Conservation (phyloP, 345 rosid genomes). For the Eucalyptus cloeziana region DNA sequence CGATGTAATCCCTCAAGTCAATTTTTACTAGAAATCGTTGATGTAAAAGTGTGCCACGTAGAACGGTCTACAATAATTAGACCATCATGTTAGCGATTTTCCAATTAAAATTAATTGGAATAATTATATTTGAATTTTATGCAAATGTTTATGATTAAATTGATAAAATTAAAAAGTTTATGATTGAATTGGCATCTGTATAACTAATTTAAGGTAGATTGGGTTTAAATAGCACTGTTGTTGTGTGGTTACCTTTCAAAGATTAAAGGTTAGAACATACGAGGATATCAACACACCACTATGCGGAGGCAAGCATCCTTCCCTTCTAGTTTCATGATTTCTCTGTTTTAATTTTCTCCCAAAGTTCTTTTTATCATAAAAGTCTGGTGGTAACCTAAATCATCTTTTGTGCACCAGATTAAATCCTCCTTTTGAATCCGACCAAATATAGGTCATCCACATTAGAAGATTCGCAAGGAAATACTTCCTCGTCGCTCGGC, state of each 20-base stretch:
- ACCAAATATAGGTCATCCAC: background rate
- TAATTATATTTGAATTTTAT: background rate
- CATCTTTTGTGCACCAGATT: background rate
- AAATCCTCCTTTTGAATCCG: background rate
- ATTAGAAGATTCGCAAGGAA: background rate
- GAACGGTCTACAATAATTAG: too few relatives aligned
- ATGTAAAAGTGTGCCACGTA: background rate
- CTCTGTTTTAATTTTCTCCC: background rate
- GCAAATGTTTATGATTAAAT: rapidly evolving
- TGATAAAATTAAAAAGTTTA: background rate
- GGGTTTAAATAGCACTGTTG: background rate
- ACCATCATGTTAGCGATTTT: too few relatives aligned
- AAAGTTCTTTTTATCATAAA: rapidly evolving
- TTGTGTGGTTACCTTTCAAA: background rate
- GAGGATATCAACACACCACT: too few relatives aligned
- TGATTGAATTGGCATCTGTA: rapidly evolving
- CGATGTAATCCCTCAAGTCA: background rate
- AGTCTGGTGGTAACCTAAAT: background rate
- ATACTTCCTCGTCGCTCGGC: background rate
- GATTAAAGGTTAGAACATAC: too few relatives aligned
- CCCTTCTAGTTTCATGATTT: background rate
- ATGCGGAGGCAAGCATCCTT: background rate
- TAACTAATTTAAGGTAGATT: rapidly evolving
- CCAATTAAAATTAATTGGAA: too few relatives aligned
- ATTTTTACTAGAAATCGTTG: background rate